Conservation (phyloP, 495 filamentous ascomycete species). For the Hypoxylon lenormandii region DNA sequence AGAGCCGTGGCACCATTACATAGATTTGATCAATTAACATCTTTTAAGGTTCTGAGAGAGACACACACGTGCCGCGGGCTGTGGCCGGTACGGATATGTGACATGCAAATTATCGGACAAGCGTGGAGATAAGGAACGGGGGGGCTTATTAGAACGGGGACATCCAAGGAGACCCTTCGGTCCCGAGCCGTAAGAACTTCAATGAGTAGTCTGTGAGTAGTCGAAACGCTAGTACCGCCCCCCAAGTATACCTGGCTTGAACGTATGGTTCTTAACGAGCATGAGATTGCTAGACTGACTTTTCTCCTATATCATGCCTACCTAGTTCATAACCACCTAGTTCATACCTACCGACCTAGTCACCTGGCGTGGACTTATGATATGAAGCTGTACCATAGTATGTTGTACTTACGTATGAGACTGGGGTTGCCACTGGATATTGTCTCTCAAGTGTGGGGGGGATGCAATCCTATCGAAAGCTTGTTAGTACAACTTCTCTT, state of each 20-base stretch:
- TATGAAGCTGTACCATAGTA: not conserved
- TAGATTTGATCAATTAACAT: slow-evolving; percentile 5
- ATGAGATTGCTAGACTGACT: slow-evolving; percentile 1
- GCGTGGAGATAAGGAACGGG: not conserved
- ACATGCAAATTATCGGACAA: slow-evolving; percentile 2
- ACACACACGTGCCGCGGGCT: slow-evolving; percentile 31
- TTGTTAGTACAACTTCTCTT: slow-evolving; percentile 1
- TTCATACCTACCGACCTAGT: too few species aligned
- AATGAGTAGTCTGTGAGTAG: not conserved
- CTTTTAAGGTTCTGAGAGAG: slow-evolving; percentile 38
- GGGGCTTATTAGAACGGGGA: not conserved
- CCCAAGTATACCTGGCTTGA: not conserved
- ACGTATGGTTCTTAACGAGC: slow-evolving; percentile 1
- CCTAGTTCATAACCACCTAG: too few species aligned
- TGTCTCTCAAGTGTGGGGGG: slow-evolving; percentile 21
- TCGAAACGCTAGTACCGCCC: not conserved
- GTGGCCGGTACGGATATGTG: slow-evolving; percentile 1
- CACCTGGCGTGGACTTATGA: not conserved
- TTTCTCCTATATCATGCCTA: not conserved
- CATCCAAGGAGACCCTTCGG: slow-evolving; percentile 14
- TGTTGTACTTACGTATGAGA: slow-evolving; percentile 24
- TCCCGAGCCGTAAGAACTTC: slow-evolving; percentile 14
- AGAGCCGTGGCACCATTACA: slow-evolving; percentile 22
- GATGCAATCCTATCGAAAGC: slow-evolving; percentile 7
- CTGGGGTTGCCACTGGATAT: not conserved